phyloP scores from a whole-genome alignment of 1,284 basidiomycete species.

The Microbotryum scabiosae region DNA sequence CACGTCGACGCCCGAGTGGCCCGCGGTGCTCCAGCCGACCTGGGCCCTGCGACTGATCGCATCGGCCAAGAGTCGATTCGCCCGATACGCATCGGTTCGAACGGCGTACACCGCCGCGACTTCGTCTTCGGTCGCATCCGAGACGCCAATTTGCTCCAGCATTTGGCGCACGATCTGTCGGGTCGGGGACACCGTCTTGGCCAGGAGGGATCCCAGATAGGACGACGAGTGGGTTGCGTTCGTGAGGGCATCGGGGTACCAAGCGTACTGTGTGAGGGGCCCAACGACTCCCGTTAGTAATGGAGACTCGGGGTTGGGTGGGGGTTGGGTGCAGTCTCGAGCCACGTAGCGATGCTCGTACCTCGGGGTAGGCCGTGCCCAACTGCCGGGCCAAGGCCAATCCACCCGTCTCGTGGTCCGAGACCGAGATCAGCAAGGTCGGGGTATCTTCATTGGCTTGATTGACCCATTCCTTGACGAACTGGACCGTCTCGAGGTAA shows the following conservation, averaged over 20 bases:
- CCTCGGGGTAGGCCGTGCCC: constrained; percentile 35
- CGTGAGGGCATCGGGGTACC: constrained; percentile 39
- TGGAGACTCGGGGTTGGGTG: neutral
- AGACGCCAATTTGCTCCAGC: constrained; percentile 33
- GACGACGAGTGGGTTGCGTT: constrained; percentile 39
- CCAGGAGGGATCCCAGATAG: constrained; percentile 30
- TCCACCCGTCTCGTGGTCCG: constrained; percentile 43
- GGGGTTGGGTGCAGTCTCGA: neutral
- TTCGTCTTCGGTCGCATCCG: constrained; percentile 34
- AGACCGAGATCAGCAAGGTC: constrained; percentile 39
- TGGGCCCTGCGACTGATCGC: constrained; percentile 38
- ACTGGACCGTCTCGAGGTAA: constrained; percentile 39
- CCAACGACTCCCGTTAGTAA: neutral
- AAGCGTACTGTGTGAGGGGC: constrained; percentile 7
- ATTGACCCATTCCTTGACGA: constrained; percentile 37
- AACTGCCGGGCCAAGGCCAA: constrained; percentile 40
- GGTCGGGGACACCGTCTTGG: constrained; percentile 16
- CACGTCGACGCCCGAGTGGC: constrained; percentile 43
- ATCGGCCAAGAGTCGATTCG: constrained; percentile 31
- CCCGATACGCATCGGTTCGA: constrained; percentile 19
- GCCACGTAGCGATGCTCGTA: constrained; percentile 13
- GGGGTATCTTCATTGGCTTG: constrained; percentile 34
- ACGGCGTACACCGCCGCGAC: constrained; percentile 32
- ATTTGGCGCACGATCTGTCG: constrained; percentile 30
- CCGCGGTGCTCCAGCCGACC: constrained; percentile 41